Base-by-base conservation (phyloP, 1,284 basidiomycete genomes). In the Vanrija sp. region DNA sequence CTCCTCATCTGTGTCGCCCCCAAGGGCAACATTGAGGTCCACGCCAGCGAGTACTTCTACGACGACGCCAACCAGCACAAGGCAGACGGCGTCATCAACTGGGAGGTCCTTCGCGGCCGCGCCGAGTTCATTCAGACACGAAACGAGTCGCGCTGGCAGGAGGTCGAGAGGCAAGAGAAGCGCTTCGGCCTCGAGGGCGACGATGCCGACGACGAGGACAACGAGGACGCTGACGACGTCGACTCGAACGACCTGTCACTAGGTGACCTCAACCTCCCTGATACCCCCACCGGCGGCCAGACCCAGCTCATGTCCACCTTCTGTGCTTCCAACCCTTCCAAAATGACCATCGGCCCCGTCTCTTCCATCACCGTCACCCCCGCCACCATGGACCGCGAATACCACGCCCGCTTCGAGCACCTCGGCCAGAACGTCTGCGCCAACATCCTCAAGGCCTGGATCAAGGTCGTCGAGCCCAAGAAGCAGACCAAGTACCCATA, bases 401-500 rank as follows among this genome's bases (percentile, higher is more conserved):
- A 61, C 67, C 69, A 48, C 67, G 69, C 65, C 44, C 67, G 62
- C 22, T 75, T 76, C 54, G 60, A 65, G 22, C 70, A 75, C 19
- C 68, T 82, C 15, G 78, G 78, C 58, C 79, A 81, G 65, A 73
- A 70, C 37, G 76, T 77, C 8, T 80, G 78, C 69, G 81, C 81
- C 61, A 74, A 78, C 48, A 73, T 82, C 31, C 78, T 78, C 57
- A 81, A 81, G 64, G 76, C 69, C 20, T 79, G 78, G 78, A 78
- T 79, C 67, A 79, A 79, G 65, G 70, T 80, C 46, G 77, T 81
- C 58, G 80, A 82, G 65, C 80, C 80, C 15, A 78, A 80, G 65
- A 81, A 81, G 66, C 78, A 80, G 66, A 78, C 72, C 50, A 75
- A 77, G 41, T 78, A 67, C 60, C 80, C 79, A 4, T 81, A 82